Conservation (phyloP, 2,329 filamentous ascomycete genomes). For the Davidsoniella eucalypti region DNA sequence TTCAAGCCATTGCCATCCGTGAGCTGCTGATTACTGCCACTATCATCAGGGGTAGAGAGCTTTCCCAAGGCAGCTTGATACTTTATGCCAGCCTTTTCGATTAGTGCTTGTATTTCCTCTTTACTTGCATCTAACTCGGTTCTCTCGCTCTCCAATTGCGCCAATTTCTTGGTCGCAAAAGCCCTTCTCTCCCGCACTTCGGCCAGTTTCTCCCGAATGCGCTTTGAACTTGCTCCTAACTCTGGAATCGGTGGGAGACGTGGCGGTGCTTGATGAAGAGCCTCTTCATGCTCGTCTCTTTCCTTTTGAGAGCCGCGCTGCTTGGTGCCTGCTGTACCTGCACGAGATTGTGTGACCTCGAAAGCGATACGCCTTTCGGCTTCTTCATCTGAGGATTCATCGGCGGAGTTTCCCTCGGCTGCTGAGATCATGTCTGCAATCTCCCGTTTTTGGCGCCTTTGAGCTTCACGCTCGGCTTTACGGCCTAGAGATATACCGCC, state of each 20-base stretch:
- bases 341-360: constrained; percentile 69
- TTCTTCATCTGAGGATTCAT: constrained; percentile 51
- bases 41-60: constrained; percentile 1
- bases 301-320: constrained; percentile 25
- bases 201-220: constrained; percentile 43
- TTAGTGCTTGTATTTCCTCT: constrained; percentile 59
- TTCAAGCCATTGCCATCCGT: constrained; percentile 9
- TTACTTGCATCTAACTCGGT: constrained; percentile 52
- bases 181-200: constrained; percentile 47
- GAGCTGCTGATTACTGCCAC: neutral
- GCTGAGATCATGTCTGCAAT: constrained; percentile 73
- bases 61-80: constrained; percentile 29
- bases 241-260: constrained; percentile 46
- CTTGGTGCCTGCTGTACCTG: constrained; percentile 62
- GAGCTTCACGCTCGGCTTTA: constrained; percentile 59
- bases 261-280: constrained; percentile 4
- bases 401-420: constrained; percentile 51
- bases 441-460: constrained; percentile 49
- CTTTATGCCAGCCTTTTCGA: constrained; percentile 64
- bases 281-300: neutral
- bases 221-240: constrained; percentile 47
- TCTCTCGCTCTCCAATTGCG: constrained; percentile 52
- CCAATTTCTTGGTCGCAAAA: constrained; percentile 44
- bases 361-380: constrained; percentile 65
- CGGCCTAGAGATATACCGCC: constrained; percentile 62